These are phyloP conservation scores for Nitzschia palea DNA, from an alignment of 108 stramenopile species.

Conservation along the genomic window DNA sequence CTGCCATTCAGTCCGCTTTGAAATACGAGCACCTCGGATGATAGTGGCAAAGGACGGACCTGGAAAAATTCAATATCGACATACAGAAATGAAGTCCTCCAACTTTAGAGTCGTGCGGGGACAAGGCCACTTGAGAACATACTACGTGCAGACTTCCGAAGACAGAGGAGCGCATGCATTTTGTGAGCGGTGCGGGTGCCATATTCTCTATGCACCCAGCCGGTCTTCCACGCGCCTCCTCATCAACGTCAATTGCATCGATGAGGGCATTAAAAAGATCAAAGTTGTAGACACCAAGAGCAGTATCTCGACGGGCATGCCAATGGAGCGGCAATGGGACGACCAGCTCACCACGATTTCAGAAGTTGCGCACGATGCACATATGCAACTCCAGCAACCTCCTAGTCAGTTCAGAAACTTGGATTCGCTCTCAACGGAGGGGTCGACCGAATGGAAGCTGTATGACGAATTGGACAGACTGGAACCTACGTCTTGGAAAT, in stretches of 20 bases:
- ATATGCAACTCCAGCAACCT: slow-evolving; percentile 8
- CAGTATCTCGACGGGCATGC: slow-evolving; percentile 12
- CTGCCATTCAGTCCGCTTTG: slow-evolving; percentile 64
- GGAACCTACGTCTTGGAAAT: neutral
- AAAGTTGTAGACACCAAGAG: neutral
- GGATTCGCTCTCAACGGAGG: neutral
- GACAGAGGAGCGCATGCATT: slow-evolving; percentile 66
- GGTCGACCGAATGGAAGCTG: neutral
- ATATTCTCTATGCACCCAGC: slow-evolving; percentile 67
- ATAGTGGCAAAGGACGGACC: slow-evolving; percentile 46
- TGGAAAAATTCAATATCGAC: slow-evolving; percentile 72
- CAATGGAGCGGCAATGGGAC: slow-evolving; percentile 25
- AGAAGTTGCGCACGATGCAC: slow-evolving; percentile 15
- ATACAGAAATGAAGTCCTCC: slow-evolving; percentile 47
- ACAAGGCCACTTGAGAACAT: slow-evolving; percentile 51
- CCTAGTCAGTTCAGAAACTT: neutral
- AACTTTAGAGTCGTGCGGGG: slow-evolving; percentile 54
- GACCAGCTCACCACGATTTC: slow-evolving; percentile 31
- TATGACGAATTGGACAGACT: slow-evolving; percentile 1
- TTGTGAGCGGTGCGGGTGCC: slow-evolving; percentile 73
- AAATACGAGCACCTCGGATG: slow-evolving; percentile 54
- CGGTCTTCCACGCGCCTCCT: slow-evolving; percentile 40
- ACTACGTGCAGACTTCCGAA: slow-evolving; percentile 46
- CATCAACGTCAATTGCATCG: slow-evolving; percentile 72
- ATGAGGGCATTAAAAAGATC: slow-evolving; percentile 21